A percentile compares a stretch with the other conserved stretches of the same genome.
Evolutionary conservation across 495 filamentous ascomycete genomes (phyloP).

Genomic region (Aspergillus baeticus): DNA sequence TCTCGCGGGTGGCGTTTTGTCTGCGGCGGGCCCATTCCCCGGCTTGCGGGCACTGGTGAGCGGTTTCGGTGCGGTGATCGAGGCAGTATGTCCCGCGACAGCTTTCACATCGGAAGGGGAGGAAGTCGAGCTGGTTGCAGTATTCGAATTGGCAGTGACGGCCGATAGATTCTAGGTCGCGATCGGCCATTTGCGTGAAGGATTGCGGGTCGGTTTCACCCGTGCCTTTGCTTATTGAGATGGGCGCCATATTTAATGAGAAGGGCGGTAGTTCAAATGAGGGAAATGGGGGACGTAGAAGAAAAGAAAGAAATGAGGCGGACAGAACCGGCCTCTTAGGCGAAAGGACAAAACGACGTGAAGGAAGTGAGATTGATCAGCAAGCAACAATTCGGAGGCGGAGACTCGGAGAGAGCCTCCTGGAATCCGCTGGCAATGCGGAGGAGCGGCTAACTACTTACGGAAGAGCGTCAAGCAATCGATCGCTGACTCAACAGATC

Average conservation of each 20-base stretch:
- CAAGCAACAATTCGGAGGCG: not conserved
- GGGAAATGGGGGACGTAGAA: not conserved
- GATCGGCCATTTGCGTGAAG: slow-evolving; percentile 58
- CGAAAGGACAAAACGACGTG: too few relatives aligned
- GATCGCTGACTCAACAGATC: not conserved
- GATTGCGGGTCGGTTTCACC: slow-evolving; percentile 12
- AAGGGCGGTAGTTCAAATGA: not conserved
- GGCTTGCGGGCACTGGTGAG: slow-evolving; percentile 75
- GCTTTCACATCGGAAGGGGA: slow-evolving; percentile 91
- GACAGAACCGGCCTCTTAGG: too few relatives aligned
- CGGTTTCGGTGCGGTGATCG: slow-evolving; percentile 85
- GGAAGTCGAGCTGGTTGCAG: slow-evolving; percentile 94
- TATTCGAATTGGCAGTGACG: slow-evolving; percentile 86
- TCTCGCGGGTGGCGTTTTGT: slow-evolving; percentile 36
- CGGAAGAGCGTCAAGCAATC: too few relatives aligned
- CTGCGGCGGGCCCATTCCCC: slow-evolving; percentile 83
- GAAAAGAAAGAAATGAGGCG: not conserved
- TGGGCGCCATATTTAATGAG: slow-evolving; percentile 28
- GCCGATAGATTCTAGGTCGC: slow-evolving; percentile 80
- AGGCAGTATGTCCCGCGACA: slow-evolving; percentile 87
- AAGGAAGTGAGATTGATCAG: not conserved
- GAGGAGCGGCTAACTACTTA: too few relatives aligned
- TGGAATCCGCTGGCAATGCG: not conserved
- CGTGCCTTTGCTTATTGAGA: slow-evolving; percentile 28
- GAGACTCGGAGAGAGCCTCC: too few relatives aligned